A percentile compares a stretch with the other conserved stretches of the same genome.
Evolutionary conservation across 768 basidiomycete genomes (phyloP).

Genomic region (Rickenella mellea): DNA sequence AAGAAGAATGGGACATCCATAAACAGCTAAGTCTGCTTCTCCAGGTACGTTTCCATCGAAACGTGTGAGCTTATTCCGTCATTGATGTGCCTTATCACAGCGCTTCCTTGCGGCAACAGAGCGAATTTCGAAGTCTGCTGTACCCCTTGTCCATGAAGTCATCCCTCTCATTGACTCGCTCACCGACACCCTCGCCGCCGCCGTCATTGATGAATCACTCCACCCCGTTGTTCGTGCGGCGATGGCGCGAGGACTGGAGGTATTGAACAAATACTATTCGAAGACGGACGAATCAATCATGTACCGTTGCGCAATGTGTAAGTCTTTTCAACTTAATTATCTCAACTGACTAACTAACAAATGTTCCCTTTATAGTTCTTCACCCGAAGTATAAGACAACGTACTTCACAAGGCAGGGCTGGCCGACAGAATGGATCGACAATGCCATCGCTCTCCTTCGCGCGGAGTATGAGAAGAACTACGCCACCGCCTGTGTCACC

Average conservation of each 20-base stretch:
- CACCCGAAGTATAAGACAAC: conserved; percentile 17
- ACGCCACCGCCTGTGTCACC: conserved; percentile 10
- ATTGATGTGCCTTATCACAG: conserved; percentile 5
- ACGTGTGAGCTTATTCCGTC: neutral
- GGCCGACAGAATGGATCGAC: conserved; percentile 19
- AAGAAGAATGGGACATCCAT: conserved; percentile 16
- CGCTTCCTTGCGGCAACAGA: conserved; percentile 16
- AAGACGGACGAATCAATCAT: conserved; percentile 16
- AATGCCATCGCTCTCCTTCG: conserved; percentile 11
- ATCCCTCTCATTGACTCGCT: conserved; percentile 20
- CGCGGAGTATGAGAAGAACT: conserved; percentile 11
- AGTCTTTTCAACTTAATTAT: conserved; percentile 2
- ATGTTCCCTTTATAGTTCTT: conserved; percentile 17
- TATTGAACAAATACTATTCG: conserved; percentile 22
- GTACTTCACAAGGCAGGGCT: conserved; percentile 15
- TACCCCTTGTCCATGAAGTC: conserved; percentile 18
- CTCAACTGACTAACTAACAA: neutral
- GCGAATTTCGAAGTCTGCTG: conserved; percentile 10
- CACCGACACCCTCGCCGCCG: conserved; percentile 12
- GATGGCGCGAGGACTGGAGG: conserved; percentile 8
- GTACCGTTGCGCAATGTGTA: conserved; percentile 20
- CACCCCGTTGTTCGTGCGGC: conserved; percentile 12
- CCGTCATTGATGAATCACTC: conserved; percentile 6
- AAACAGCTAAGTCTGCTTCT: conserved; percentile 14
- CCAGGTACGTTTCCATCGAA: conserved; percentile 8